Evolutionary conservation across 208 protist genomes (phyloP).

Genomic region (Trypanosoma caninum): DNA sequence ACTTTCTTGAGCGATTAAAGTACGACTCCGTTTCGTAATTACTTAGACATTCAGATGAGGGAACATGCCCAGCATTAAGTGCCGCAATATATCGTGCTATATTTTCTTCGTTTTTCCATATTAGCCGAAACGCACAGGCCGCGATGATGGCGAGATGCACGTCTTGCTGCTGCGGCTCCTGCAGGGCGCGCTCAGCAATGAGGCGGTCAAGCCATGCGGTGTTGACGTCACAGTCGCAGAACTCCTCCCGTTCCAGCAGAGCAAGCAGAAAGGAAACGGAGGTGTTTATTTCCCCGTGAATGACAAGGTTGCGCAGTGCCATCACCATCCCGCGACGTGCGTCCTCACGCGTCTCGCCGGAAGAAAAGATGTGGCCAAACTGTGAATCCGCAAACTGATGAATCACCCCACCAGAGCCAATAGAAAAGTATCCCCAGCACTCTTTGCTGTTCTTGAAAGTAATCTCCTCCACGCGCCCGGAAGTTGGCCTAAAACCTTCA

Average conservation of each 20-base stretch:
- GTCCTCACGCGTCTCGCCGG: conserved; percentile 90
- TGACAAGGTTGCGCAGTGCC: conserved; percentile 92
- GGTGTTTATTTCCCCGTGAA: conserved; percentile 95
- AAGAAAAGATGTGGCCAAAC: conserved; percentile 98
- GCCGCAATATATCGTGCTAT: conserved; percentile 63
- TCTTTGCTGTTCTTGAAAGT: conserved; percentile 94
- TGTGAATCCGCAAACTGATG: conserved; percentile 97
- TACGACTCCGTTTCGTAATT: conserved; percentile 71
- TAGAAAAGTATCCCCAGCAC: conserved; percentile 98
- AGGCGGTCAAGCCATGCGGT: conserved; percentile 88
- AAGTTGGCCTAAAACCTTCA: conserved; percentile 95
- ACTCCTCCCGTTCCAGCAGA: conserved; percentile 79
- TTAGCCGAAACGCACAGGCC: conserved; percentile 58
- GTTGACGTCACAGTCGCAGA: conserved; percentile 73
- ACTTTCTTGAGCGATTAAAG: conserved; percentile 72
- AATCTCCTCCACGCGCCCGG: conserved; percentile 93
- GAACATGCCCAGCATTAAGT: conserved; percentile 82
- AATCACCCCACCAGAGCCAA: conserved; percentile 81
- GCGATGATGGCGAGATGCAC: conserved; percentile 73
- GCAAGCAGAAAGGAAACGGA: conserved; percentile 94
- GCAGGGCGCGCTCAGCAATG: conserved; percentile 57
- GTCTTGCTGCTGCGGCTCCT: conserved; percentile 43
- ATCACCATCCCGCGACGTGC: conserved; percentile 91
- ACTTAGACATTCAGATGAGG: conserved; percentile 64
- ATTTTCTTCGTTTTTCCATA: conserved; percentile 48